Base-by-base conservation (phyloP, 176 grass and related monocot species). In the Carex cristatella region DNA sequence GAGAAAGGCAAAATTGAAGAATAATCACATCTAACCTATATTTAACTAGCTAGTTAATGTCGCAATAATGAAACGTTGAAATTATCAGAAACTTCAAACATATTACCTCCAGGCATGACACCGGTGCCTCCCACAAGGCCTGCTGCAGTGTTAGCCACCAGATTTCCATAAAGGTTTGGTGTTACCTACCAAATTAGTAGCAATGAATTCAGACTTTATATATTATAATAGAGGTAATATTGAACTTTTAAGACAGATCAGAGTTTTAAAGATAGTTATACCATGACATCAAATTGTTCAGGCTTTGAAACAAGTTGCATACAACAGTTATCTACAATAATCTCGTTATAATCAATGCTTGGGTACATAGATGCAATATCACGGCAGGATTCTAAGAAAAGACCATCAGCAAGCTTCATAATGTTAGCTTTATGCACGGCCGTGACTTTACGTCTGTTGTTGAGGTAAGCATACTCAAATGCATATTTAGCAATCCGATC, bases 111-210 rank as follows among this genome's bases (percentile, higher is more conserved):
- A 77, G 95, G 93, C 95, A 98, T 98, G 83, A 98, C 93, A 63
- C 93, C 95, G 56, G 92, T 89, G 58, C 93, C 95, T 88, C 95
- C 95, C 66, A 92, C 95, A 86, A 98, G 91, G 70, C 93, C 93
- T 85, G 93, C 95, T 85, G 95, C 93, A 73, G 90, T 90, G 56
- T 95, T 95, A 73, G 95, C 87, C 86, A 98, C 95, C 69, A 98
- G 77, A 89, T 98, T 98, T 78, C 95, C 95, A 89, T 98, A 98
- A 84, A 98, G 93, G 89, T 98, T 98, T 84, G 95, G 95, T 40
- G 95, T 98, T 57, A 98, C 95, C 95, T 98, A 83, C 70, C 73
- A 82, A 64, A 65, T 44, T 19, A 81, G 18, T 1, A 65, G 38
- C 7, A 65, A 49, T 32, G 13, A 35, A 19, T 58, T 79, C 53